A percentile compares a stretch with the other conserved stretches of the same genome.
phyloP scores from a whole-genome alignment of 2,329 filamentous ascomycete species.

The Lachnellula arida region DNA sequence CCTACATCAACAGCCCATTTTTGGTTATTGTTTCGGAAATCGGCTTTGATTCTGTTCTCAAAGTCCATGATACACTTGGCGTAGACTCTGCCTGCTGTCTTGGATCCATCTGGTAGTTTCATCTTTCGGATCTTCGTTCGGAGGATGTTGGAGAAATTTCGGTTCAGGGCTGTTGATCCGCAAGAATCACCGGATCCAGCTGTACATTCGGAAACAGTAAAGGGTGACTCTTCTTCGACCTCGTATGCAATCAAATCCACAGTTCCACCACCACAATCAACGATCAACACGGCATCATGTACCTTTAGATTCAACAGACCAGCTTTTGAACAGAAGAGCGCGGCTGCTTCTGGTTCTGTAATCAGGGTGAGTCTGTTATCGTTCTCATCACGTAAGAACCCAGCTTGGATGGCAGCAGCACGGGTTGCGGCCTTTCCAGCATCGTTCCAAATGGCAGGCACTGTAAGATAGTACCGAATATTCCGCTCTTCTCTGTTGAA shows the following conservation, averaged over 20 bases:
- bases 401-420: constrained; percentile 92
- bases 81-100: constrained; percentile 96
- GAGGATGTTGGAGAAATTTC: constrained; percentile 97
- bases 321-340: constrained; percentile 96
- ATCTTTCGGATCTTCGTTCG: constrained; percentile 98
- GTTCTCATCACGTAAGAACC: constrained; percentile 94
- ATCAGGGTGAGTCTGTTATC: constrained; percentile 93
- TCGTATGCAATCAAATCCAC: constrained; percentile 99
- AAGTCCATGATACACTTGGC: constrained; percentile 99
- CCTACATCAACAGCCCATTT: constrained; percentile 99
- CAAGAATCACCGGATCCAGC: constrained; percentile 96
- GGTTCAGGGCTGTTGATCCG: constrained; percentile 94
- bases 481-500: constrained; percentile 98
- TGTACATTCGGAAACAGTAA: constrained; percentile 95
- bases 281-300: constrained; percentile 97
- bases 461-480: constrained; percentile 94
- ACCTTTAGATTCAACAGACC: constrained; percentile 94
- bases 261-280: constrained; percentile 96
- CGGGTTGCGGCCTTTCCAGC: constrained; percentile 95
- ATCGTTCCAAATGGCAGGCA: constrained; percentile 99
- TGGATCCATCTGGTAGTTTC: constrained; percentile 95
- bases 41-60: constrained; percentile 98
- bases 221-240: constrained; percentile 95
- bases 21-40: constrained; percentile 98
- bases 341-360: constrained; percentile 93